Conservation (phyloP, 495 filamentous ascomycete species). For the Oleoguttula mirabilis region DNA sequence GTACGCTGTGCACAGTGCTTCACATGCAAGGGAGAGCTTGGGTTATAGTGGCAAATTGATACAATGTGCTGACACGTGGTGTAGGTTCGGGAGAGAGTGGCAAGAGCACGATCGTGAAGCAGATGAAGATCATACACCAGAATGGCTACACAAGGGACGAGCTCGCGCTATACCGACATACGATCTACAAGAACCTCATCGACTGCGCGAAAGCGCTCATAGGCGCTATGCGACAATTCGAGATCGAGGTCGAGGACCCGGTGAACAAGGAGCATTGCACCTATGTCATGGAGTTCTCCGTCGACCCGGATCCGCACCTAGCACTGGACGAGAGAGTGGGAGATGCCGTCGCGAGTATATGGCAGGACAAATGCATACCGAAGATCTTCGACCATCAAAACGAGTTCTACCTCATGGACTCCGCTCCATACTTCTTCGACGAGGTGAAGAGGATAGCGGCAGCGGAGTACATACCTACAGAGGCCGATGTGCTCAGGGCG, state of each 20-base stretch:
- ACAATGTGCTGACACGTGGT: constrained; percentile 11
- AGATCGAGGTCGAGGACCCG: constrained; percentile 58
- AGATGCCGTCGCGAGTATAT: constrained; percentile 70
- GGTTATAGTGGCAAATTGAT: not conserved
- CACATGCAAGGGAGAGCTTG: not conserved
- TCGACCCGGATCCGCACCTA: constrained; percentile 78
- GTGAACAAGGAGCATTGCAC: constrained; percentile 62
- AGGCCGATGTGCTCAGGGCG: constrained; percentile 86
- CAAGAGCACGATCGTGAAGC: constrained; percentile 97
- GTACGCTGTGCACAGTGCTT: constrained; percentile 51
- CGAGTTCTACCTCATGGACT: constrained; percentile 99
- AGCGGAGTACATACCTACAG: constrained; percentile 74
- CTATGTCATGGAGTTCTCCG: constrained; percentile 73
- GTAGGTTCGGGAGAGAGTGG: constrained; percentile 94
- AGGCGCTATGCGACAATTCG: constrained; percentile 75
- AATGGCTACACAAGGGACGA: constrained; percentile 92
- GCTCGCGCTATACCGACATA: constrained; percentile 80
- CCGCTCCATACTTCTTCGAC: constrained; percentile 96
- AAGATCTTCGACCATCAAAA: constrained; percentile 83
- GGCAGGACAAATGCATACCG: constrained; percentile 78
- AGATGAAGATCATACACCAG: constrained; percentile 99
- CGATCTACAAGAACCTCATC: constrained; percentile 93
- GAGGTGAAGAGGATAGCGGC: constrained; percentile 78
- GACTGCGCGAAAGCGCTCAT: constrained; percentile 93
- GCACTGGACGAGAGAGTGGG: constrained; percentile 68